phyloP scores from a whole-genome alignment of 2,329 filamentous ascomycete species.

The Capronia coronata region DNA sequence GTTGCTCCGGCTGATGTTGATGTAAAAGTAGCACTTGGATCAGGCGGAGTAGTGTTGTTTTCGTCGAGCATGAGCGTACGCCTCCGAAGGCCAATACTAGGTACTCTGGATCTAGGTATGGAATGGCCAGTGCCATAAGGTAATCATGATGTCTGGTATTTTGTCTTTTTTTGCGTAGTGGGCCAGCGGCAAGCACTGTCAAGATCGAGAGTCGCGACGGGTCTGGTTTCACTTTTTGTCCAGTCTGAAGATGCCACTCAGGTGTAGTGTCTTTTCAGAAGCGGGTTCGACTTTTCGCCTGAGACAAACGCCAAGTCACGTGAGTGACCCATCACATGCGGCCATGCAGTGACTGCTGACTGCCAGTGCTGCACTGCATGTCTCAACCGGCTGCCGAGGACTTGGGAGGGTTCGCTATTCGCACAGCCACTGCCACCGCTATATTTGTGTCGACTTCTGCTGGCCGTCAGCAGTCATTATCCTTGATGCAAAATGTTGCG shows the following conservation, averaged over 20 bases:
- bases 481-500: too few relatives aligned
- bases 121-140: too few relatives aligned
- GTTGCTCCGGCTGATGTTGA: neutral
- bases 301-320: constrained; percentile 1
- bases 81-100: too few relatives aligned
- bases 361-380: neutral
- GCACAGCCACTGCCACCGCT: too few relatives aligned
- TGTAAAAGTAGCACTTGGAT: neutral
- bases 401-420: too few relatives aligned
- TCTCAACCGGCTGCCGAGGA: neutral
- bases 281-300: neutral
- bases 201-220: neutral
- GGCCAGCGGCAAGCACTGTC: neutral
- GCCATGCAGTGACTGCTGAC: too few relatives aligned
- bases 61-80: too few relatives aligned
- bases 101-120: too few relatives aligned
- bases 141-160: neutral
- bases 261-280: too few relatives aligned
- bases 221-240: constrained; percentile 1
- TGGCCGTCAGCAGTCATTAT: neutral
- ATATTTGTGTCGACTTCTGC: neutral
- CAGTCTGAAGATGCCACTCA: too few relatives aligned
- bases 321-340: neutral
- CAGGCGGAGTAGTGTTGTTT: too few relatives aligned
- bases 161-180: neutral